Conservation (phyloP, 1,139 yeast species). For the Sugiyamaella paludigena region DNA sequence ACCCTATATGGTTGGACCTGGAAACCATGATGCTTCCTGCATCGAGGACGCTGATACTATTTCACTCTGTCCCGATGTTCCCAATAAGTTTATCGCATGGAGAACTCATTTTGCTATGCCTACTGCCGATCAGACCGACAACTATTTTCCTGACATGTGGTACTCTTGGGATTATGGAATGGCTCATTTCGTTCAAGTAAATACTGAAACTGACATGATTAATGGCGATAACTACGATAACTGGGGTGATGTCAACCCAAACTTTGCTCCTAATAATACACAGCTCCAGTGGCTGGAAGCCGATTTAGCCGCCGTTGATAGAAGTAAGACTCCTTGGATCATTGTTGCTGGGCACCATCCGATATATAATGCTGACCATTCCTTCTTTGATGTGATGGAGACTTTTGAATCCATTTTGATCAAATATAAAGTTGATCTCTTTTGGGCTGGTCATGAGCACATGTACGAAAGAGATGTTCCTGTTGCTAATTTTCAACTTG, state of each 20-base stretch:
- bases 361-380: conserved; percentile 23
- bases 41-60: conserved; percentile 14
- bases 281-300: conserved; percentile 40
- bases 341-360: conserved; percentile 38
- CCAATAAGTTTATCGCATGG: conserved; percentile 30
- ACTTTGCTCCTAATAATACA: conserved; percentile 27
- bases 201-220: conserved; percentile 30
- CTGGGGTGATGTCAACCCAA: conserved; percentile 22
- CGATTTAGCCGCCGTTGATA: conserved; percentile 40
- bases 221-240: conserved; percentile 26
- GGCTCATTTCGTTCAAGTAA: conserved; percentile 27
- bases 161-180: conserved; percentile 31
- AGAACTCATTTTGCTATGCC: conserved; percentile 31
- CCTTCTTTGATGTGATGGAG: conserved; percentile 19
- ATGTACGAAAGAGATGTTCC: conserved; percentile 22
- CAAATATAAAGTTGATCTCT: conserved; percentile 28
- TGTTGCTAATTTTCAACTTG: conserved; percentile 18
- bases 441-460: conserved; percentile 23
- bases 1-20: conserved; percentile 34
- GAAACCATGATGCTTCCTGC: conserved; percentile 33
- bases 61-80: conserved; percentile 28
- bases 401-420: conserved; percentile 27
- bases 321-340: conserved; percentile 31
- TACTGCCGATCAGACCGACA: conserved; percentile 17
- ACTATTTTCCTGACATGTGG: conserved; percentile 28